These are phyloP conservation scores for Phytophthora cryptogea DNA, from an alignment of 352 stramenopile genomes.

Conservation along the genomic window DNA sequence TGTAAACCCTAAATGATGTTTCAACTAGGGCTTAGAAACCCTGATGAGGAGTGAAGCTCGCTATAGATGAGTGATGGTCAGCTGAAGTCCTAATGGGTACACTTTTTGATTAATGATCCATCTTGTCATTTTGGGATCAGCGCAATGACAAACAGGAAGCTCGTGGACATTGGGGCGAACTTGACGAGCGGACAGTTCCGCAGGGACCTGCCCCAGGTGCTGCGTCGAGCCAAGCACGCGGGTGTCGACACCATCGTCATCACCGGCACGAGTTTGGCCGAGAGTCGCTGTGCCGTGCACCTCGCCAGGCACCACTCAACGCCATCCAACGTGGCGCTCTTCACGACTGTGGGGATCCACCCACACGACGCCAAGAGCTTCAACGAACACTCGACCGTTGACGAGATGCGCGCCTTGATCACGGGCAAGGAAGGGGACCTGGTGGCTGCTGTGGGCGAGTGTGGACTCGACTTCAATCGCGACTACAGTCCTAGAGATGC, in stretches of 20 bases:
- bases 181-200: constrained; percentile 69
- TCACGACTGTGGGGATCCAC: constrained; percentile 93
- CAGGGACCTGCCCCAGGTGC: constrained; percentile 87
- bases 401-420: constrained; percentile 53
- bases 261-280: constrained; percentile 72
- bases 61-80: constrained; percentile 22
- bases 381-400: constrained; percentile 33
- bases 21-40: not conserved
- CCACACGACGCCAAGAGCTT: constrained; percentile 93
- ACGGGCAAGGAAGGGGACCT: constrained; percentile 42
- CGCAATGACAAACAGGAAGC: constrained; percentile 3
- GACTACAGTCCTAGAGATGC: constrained; percentile 92
- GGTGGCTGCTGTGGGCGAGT: constrained; percentile 94
- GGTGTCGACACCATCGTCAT: constrained; percentile 85
- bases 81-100: constrained; percentile 1
- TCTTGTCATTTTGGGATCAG: constrained; percentile 10
- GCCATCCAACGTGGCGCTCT: constrained; percentile 49
- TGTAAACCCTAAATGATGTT: not conserved
- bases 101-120: constrained; percentile 10
- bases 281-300: constrained; percentile 46
- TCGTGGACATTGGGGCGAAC: constrained; percentile 79
- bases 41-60: not conserved
- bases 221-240: constrained; percentile 75
- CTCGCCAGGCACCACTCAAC: constrained; percentile 34
- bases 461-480: constrained; percentile 96